Evolutionary conservation across 75 land plant genomes (phyloP).

Genomic region (Pinus albicaulis): DNA sequence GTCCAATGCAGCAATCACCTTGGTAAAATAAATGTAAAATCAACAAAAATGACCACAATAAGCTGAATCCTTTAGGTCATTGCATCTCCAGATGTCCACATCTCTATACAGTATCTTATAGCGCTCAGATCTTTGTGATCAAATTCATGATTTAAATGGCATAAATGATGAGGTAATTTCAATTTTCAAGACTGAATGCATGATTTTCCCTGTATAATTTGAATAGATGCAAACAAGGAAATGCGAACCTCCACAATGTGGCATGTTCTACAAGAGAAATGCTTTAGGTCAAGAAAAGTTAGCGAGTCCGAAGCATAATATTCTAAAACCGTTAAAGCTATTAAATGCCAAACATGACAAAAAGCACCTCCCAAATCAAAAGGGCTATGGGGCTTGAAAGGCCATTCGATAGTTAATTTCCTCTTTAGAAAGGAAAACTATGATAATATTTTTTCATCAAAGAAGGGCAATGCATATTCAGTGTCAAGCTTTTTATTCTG

Average conservation of each 20-base stretch:
- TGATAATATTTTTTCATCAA: not conserved
- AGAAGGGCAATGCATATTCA: not conserved
- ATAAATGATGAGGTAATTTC: not conserved
- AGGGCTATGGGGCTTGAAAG: not conserved
- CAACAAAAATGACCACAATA: not conserved
- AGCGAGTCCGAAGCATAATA: not conserved
- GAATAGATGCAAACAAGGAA: not conserved
- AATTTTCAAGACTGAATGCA: not conserved
- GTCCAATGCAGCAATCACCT: too few species aligned
- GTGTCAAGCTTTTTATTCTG: not conserved
- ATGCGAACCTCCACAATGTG: not conserved
- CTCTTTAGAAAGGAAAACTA: not conserved
- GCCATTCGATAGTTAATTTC: not conserved
- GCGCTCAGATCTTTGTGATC: not conserved
- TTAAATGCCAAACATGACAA: not conserved
- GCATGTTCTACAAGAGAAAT: not conserved
- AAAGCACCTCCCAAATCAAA: not conserved
- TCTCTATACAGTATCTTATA: not conserved
- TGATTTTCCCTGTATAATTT: not conserved
- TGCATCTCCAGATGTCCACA: not conserved
- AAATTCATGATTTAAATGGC: not conserved
- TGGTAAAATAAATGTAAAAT: not conserved
- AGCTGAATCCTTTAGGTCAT: not conserved
- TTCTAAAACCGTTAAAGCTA: too few species aligned
- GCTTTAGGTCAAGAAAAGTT: not conserved